Evolutionary conservation across 2,329 filamentous ascomycete genomes (phyloP).

Genomic region (Blastomyces percursus): DNA sequence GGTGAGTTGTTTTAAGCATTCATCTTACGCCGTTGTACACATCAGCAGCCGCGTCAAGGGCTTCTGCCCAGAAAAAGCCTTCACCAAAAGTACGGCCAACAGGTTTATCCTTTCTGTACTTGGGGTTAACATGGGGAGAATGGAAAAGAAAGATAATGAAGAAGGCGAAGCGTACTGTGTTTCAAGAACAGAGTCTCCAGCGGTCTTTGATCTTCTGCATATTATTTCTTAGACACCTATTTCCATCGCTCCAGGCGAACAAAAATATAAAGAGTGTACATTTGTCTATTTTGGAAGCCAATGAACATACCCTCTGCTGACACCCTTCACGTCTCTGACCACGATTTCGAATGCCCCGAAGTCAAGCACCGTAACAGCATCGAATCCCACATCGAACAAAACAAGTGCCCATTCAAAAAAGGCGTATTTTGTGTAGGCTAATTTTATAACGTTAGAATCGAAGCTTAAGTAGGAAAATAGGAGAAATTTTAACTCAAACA

Average conservation of each 20-base stretch:
- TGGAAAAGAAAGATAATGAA: slow-evolving; percentile 18
- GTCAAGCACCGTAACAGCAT: slow-evolving; percentile 86
- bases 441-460: slow-evolving; percentile 10
- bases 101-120: slow-evolving; percentile 60
- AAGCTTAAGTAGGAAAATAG: not conserved
- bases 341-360: slow-evolving; percentile 81
- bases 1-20: not conserved
- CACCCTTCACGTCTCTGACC: slow-evolving; percentile 76
- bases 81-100: slow-evolving; percentile 58
- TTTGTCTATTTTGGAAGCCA: slow-evolving; percentile 81
- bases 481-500: not conserved
- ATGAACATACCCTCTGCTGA: slow-evolving; percentile 96
- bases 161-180: slow-evolving; percentile 55
- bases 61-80: slow-evolving; percentile 60
- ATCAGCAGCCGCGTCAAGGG: slow-evolving; percentile 73
- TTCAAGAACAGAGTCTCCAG: slow-evolving; percentile 45
- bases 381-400: slow-evolving; percentile 89
- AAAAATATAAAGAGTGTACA: slow-evolving; percentile 36
- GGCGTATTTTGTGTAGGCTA: slow-evolving; percentile 92
- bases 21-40: slow-evolving; percentile 74
- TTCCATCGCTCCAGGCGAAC: slow-evolving; percentile 25
- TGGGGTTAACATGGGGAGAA: slow-evolving; percentile 4
- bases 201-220: slow-evolving; percentile 41
- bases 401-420: slow-evolving; percentile 98
- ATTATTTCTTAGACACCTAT: slow-evolving; percentile 27